Evolutionary conservation across 1,284 basidiomycete species (phyloP).

Genomic region (Baeospora myosura): DNA sequence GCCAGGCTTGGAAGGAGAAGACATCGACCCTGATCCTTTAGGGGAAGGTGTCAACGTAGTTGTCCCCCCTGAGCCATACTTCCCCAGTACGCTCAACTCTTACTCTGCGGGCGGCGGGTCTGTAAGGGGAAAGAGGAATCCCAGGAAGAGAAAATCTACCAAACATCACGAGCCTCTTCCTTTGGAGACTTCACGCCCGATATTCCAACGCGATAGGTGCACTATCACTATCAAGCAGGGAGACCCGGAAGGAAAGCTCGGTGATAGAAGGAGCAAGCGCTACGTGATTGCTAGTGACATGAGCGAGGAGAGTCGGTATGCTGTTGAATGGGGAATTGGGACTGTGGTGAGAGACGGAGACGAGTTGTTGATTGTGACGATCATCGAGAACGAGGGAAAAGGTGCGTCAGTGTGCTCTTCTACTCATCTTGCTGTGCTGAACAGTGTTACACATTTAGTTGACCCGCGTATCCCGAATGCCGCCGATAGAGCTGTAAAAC

Average conservation of each 20-base stretch:
- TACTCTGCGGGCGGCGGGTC: constrained; percentile 15
- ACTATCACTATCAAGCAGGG: constrained; percentile 88
- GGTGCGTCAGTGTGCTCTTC: constrained; percentile 37
- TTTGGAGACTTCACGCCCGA: constrained; percentile 65
- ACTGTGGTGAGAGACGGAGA: constrained; percentile 95
- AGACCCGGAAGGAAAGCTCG: constrained; percentile 54
- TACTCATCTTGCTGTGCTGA: constrained; percentile 6
- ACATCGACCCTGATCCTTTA: constrained; percentile 65
- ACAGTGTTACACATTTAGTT: constrained; percentile 36
- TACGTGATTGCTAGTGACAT: constrained; percentile 94
- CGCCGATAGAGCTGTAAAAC: constrained; percentile 66
- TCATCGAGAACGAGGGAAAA: constrained; percentile 90
- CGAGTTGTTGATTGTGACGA: constrained; percentile 83
- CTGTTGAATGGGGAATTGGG: constrained; percentile 93
- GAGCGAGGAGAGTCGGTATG: constrained; percentile 87
- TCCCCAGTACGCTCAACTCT: constrained; percentile 61
- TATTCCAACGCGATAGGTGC: constrained; percentile 88
- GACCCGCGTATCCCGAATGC: constrained; percentile 69
- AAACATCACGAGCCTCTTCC: constrained; percentile 54
- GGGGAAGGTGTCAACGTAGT: constrained; percentile 90
- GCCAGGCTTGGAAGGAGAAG: constrained; percentile 34
- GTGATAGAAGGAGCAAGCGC: constrained; percentile 53
- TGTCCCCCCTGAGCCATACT: constrained; percentile 72
- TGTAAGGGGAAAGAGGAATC: constrained; percentile 34
- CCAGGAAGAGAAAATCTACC: constrained; percentile 52